Evolutionary conservation across 768 basidiomycete genomes (phyloP).

Genomic region (Austroboletus eburneus): DNA sequence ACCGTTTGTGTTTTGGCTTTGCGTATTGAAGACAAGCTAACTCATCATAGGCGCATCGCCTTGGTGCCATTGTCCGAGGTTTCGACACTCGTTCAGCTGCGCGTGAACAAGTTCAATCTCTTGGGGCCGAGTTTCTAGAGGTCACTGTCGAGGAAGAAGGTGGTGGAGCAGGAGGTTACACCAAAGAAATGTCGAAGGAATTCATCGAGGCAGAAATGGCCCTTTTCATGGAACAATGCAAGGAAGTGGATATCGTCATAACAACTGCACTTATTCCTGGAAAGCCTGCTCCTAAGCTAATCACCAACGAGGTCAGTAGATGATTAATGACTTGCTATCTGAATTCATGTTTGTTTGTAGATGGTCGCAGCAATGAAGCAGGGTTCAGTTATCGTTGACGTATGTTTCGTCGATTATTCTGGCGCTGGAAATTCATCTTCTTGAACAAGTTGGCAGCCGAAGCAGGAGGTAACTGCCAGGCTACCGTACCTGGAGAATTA

Average conservation of each 20-base stretch:
- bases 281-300: constrained; percentile 80
- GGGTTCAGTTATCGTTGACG: constrained; percentile 84
- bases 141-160: constrained; percentile 79
- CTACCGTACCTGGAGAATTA: constrained; percentile 74
- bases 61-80: constrained; percentile 85
- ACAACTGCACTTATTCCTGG: constrained; percentile 88
- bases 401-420: constrained; percentile 12
- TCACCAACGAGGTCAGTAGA: constrained; percentile 55
- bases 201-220: constrained; percentile 88
- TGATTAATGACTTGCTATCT: not conserved
- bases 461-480: constrained; percentile 86
- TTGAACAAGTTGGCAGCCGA: constrained; percentile 57
- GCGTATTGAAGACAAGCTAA: constrained; percentile 1
- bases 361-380: constrained; percentile 92
- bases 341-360: constrained; percentile 22
- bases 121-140: constrained; percentile 89
- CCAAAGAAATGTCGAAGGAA: constrained; percentile 87
- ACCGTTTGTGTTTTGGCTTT: constrained; percentile 47
- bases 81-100: constrained; percentile 85
- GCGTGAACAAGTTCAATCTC: constrained; percentile 84
- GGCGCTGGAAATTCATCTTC: constrained; percentile 11
- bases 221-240: constrained; percentile 82
- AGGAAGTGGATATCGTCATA: constrained; percentile 85
- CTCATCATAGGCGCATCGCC: constrained; percentile 58
- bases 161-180: constrained; percentile 79